These are phyloP conservation scores for Meripilus lineatus DNA, from an alignment of 1,284 basidiomycete genomes.

Conservation along the genomic window DNA sequence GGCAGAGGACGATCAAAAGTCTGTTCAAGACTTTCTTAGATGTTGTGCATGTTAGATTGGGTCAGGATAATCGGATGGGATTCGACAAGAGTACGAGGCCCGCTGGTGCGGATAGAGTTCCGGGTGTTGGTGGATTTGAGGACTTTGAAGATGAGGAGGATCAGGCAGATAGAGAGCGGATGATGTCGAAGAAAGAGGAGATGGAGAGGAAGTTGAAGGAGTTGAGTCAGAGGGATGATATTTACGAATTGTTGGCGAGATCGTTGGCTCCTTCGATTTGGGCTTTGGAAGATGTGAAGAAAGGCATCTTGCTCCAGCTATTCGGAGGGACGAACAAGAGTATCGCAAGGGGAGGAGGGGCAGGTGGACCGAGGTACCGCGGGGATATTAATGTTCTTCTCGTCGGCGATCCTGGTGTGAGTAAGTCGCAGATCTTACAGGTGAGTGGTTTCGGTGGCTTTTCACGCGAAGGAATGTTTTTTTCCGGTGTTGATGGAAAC, in stretches of 20 bases:
- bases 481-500: too few species aligned
- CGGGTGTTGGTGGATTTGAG: slow-evolving; percentile 83
- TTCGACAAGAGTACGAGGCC: slow-evolving; percentile 80
- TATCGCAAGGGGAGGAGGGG: slow-evolving; percentile 89
- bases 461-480: background rate
- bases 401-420: slow-evolving; percentile 97
- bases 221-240: slow-evolving; percentile 72
- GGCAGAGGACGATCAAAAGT: slow-evolving; percentile 89
- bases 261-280: slow-evolving; percentile 94
- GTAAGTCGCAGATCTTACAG: slow-evolving; percentile 92
- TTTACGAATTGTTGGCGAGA: slow-evolving; percentile 84
- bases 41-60: slow-evolving; percentile 88
- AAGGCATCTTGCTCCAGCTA: slow-evolving; percentile 92
- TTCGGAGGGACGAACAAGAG: slow-evolving; percentile 98
- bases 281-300: slow-evolving; percentile 99
- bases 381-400: slow-evolving; percentile 98
- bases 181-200: slow-evolving; percentile 49
- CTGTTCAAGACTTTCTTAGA: slow-evolving; percentile 98
- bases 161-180: slow-evolving; percentile 33
- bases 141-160: slow-evolving; percentile 53
- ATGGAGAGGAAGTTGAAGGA: slow-evolving; percentile 59
- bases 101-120: slow-evolving; percentile 60
- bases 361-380: slow-evolving; percentile 91
- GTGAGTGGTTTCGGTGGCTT: slow-evolving; percentile 38
- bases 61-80: slow-evolving; percentile 66